phyloP scores from a whole-genome alignment of 2,329 filamentous ascomycete species.

The Arthrinium puccinioides region DNA sequence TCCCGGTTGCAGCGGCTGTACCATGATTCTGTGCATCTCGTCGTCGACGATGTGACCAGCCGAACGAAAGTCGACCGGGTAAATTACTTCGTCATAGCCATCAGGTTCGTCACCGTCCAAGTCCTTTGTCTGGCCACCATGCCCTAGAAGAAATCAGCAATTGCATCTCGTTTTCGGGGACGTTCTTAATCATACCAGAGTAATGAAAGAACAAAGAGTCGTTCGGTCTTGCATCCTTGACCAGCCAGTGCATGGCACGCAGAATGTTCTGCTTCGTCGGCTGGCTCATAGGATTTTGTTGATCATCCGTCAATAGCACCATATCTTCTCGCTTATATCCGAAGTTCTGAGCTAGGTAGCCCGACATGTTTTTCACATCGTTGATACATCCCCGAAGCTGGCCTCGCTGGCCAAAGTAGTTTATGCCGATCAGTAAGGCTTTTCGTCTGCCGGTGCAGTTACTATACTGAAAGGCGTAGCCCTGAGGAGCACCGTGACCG shows the following conservation, averaged over 20 bases:
- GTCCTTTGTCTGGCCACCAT: slow-evolving; percentile 70
- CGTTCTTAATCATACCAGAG: slow-evolving; percentile 73
- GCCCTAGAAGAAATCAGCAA: too few relatives aligned
- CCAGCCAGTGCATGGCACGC: slow-evolving; percentile 94
- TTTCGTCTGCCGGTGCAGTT: slow-evolving; percentile 84
- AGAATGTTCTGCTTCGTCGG: slow-evolving; percentile 94
- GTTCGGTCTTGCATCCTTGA: slow-evolving; percentile 86
- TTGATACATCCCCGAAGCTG: slow-evolving; percentile 93
- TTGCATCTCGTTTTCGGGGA: too few relatives aligned
- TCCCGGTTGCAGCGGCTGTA: slow-evolving; percentile 69
- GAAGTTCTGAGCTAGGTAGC: slow-evolving; percentile 81
- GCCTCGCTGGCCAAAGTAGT: slow-evolving; percentile 89
- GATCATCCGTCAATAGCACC: slow-evolving; percentile 93
- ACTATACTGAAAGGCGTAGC: slow-evolving; percentile 85
- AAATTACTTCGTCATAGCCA: slow-evolving; percentile 72
- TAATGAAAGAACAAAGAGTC: slow-evolving; percentile 98
- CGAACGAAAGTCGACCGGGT: slow-evolving; percentile 64
- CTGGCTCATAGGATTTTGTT: slow-evolving; percentile 95
- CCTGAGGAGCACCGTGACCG: slow-evolving; percentile 70
- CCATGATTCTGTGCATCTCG: slow-evolving; percentile 71
- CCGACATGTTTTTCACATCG: slow-evolving; percentile 94
- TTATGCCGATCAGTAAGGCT: slow-evolving; percentile 88
- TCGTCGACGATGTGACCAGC: slow-evolving; percentile 73
- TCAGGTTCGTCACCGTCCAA: slow-evolving; percentile 70
- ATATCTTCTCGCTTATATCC: slow-evolving; percentile 93